Percentiles rank a stretch among this genome's conserved stretches.
Evolutionary conservation across 2,329 filamentous ascomycete species (phyloP).

Genomic region (Herpotrichia juniperi): DNA sequence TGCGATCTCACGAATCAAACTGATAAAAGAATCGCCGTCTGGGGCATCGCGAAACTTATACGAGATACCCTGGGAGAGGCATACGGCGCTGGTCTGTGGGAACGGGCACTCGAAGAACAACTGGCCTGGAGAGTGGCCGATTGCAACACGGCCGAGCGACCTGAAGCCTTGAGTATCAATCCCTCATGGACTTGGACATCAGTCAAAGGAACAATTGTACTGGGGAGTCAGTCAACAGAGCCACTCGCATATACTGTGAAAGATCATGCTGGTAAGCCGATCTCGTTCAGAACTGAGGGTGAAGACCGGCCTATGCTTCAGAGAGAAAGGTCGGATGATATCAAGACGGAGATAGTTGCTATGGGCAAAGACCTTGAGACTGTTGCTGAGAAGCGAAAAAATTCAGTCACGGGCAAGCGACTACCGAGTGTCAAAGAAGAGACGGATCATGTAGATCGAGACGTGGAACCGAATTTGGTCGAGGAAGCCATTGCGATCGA

Average conservation of each 20-base stretch:
- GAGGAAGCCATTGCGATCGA: not conserved
- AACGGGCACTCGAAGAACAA: conserved; percentile 12
- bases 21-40: conserved; percentile 29
- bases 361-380: too few species aligned
- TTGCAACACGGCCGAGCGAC: not conserved
- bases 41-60: conserved; percentile 27
- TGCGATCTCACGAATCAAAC: conserved; percentile 23
- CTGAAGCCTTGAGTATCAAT: not conserved
- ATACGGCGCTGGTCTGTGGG: conserved; percentile 15
- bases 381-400: not conserved
- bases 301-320: too few species aligned
- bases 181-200: not conserved
- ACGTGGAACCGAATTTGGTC: not conserved
- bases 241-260: not conserved
- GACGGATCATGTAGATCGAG: not conserved
- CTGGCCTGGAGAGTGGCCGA: conserved; percentile 16
- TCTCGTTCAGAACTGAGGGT: not conserved
- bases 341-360: too few species aligned
- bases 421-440: not conserved
- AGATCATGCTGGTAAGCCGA: not conserved
- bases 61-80: conserved; percentile 9
- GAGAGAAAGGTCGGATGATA: too few species aligned
- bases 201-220: not conserved
- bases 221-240: not conserved
- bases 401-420: not conserved